Percentiles rank a stretch among this genome's conserved stretches.
phyloP scores from a whole-genome alignment of 2,329 filamentous ascomycete genomes.

The Immersiporthe knoxdaviesiana region DNA sequence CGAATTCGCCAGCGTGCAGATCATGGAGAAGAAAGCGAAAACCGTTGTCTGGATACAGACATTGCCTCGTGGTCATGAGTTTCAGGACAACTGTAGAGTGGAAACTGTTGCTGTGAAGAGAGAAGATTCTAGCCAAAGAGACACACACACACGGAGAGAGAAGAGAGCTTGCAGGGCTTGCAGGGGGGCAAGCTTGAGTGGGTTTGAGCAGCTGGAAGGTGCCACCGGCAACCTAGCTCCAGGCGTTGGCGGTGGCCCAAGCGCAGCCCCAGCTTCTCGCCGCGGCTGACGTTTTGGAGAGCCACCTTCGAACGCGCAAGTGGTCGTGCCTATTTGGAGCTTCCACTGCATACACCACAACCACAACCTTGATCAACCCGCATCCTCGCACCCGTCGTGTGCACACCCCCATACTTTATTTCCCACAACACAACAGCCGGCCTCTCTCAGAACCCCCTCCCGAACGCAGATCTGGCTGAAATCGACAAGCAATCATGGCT shows the following conservation, averaged over 20 bases:
- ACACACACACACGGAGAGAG: neutral
- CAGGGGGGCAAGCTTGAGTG: slow-evolving; percentile 4
- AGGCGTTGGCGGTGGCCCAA: slow-evolving; percentile 3
- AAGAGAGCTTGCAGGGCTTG: neutral
- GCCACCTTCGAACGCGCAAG: slow-evolving; percentile 17
- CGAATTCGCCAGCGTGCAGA: neutral
- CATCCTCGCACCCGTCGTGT: slow-evolving; percentile 4
- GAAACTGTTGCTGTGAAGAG: neutral
- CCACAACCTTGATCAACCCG: slow-evolving; percentile 5
- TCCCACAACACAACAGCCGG: neutral
- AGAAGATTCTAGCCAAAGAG: neutral
- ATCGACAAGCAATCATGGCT: slow-evolving; percentile 66
- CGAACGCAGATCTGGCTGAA: neutral
- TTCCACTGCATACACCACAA: slow-evolving; percentile 18
- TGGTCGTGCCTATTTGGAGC: slow-evolving; percentile 14
- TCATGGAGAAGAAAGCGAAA: neutral
- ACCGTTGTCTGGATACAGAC: neutral
- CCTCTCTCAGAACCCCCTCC: neutral
- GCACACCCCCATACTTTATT: neutral
- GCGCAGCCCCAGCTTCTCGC: neutral
- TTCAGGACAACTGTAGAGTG: neutral
- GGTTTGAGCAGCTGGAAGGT: neutral
- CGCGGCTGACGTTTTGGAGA: slow-evolving; percentile 12
- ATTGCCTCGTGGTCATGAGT: neutral
- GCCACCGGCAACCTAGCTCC: slow-evolving; percentile 8